phyloP scores from a whole-genome alignment of 2,329 filamentous ascomycete species.

The Neurospora crassa region DNA sequence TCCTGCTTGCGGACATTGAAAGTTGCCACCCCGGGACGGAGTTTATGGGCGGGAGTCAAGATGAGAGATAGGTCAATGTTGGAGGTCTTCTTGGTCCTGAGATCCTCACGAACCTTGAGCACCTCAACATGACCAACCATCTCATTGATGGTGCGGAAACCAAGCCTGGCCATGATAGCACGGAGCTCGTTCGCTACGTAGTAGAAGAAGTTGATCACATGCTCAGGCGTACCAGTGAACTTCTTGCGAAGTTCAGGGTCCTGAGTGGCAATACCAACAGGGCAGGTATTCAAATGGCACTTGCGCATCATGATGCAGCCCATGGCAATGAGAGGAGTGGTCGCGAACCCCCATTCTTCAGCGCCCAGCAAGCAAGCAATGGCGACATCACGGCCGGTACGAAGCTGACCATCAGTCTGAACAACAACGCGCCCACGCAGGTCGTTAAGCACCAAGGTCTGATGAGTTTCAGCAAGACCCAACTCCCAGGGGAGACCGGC shows the following conservation, averaged over 20 bases:
- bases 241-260: constrained; percentile 92
- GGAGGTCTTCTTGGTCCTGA: constrained; percentile 78
- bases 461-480: constrained; percentile 92
- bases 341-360: constrained; percentile 97
- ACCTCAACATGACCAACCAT: constrained; percentile 92
- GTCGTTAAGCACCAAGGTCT: constrained; percentile 92
- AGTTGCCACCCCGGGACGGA: constrained; percentile 86
- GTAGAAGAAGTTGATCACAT: constrained; percentile 99
- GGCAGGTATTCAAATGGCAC: constrained; percentile 59
- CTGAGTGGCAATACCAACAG: constrained; percentile 91
- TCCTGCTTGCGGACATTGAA: constrained; percentile 99
- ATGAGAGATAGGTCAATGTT: constrained; percentile 92
- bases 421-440: constrained; percentile 91
- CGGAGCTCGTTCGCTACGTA: constrained; percentile 93
- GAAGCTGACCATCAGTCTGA: constrained; percentile 89
- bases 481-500: constrained; percentile 94
- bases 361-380: constrained; percentile 91
- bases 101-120: constrained; percentile 77
- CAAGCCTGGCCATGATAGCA: constrained; percentile 93
- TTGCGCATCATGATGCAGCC: constrained; percentile 94
- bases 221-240: constrained; percentile 85
- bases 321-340: constrained; percentile 90
- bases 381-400: constrained; percentile 86
- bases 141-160: constrained; percentile 91
- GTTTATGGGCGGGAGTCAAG: constrained; percentile 88